Percentiles rank a stretch among this genome's conserved stretches.
Evolutionary conservation across 345 rosid genomes (phyloP).

Genomic region (Salix suchowensis): DNA sequence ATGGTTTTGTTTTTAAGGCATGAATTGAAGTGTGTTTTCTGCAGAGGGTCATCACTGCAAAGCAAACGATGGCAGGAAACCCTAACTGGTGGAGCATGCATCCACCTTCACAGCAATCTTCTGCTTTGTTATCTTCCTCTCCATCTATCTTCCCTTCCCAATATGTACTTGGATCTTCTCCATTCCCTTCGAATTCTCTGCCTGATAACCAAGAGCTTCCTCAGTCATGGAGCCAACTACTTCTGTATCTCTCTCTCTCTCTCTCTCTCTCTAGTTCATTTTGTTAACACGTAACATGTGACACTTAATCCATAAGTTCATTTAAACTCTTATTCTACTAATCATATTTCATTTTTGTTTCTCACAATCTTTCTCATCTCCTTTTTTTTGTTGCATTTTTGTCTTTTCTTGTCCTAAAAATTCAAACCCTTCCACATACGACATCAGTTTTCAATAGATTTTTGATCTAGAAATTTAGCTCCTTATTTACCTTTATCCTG

Average conservation of each 20-base stretch:
- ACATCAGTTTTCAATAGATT: neutral
- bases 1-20: conserved; percentile 11
- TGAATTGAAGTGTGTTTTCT: conserved; percentile 4
- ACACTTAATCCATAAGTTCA: neutral
- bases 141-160: conserved; percentile 33
- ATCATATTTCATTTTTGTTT: neutral
- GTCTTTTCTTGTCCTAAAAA: neutral
- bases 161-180: conserved; percentile 41
- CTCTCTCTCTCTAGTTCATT: neutral
- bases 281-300: neutral
- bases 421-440: neutral
- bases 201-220: conserved; percentile 43
- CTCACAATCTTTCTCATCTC: neutral
- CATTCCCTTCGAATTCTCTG: conserved; percentile 31
- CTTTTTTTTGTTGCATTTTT: neutral
- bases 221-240: conserved; percentile 60
- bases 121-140: conserved; percentile 34
- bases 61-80: conserved; percentile 66
- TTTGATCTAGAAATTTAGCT: neutral
- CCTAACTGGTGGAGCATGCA: conserved; percentile 68
- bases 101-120: conserved; percentile 42
- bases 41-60: conserved; percentile 8
- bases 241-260: conserved; percentile 32
- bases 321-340: neutral
- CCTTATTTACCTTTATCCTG: neutral